phyloP scores from a whole-genome alignment of 2,329 filamentous ascomycete genomes.

The Tolypocladium endophyticum region DNA sequence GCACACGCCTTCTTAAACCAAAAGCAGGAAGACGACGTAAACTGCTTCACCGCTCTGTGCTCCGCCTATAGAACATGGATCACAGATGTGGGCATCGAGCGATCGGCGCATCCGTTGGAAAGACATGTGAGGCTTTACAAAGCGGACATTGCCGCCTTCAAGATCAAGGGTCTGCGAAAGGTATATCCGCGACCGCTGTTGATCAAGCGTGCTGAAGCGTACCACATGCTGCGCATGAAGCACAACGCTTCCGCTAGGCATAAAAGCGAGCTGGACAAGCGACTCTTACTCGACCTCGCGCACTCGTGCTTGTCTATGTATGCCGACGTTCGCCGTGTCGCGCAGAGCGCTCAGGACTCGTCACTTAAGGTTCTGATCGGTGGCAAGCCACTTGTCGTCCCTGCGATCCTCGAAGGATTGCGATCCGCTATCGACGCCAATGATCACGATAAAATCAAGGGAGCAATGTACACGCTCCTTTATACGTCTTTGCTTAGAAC shows the following conservation, averaged over 20 bases:
- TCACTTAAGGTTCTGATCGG: conserved; percentile 87
- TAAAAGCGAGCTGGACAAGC: conserved; percentile 83
- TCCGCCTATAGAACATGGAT: conserved; percentile 94
- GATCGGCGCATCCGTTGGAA: conserved; percentile 87
- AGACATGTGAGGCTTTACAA: conserved; percentile 74
- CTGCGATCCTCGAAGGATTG: conserved; percentile 70
- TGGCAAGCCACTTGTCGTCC: conserved; percentile 79
- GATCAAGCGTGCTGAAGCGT: conserved; percentile 84
- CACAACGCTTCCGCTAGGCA: conserved; percentile 84
- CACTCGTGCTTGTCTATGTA: conserved; percentile 86
- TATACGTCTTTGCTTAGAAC: conserved; percentile 85
- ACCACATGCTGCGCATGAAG: conserved; percentile 86
- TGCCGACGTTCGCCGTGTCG: conserved; percentile 88
- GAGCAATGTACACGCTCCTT: conserved; percentile 80
- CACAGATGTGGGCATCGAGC: conserved; percentile 91
- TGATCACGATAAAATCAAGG: conserved; percentile 89
- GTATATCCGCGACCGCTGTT: conserved; percentile 87
- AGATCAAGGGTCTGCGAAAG: conserved; percentile 85
- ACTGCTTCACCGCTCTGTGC: conserved; percentile 88
- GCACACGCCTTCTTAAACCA: conserved; percentile 75
- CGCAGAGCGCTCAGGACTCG: conserved; percentile 85
- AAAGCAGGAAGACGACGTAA: conserved; percentile 89
- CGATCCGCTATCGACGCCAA: conserved; percentile 67
- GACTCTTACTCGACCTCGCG: conserved; percentile 73
- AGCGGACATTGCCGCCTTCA: conserved; percentile 84